Percentiles rank a stretch among this genome's conserved stretches.
Evolutionary conservation across 2,329 filamentous ascomycete genomes (phyloP).

Genomic region (Botryosphaeria agaves): DNA sequence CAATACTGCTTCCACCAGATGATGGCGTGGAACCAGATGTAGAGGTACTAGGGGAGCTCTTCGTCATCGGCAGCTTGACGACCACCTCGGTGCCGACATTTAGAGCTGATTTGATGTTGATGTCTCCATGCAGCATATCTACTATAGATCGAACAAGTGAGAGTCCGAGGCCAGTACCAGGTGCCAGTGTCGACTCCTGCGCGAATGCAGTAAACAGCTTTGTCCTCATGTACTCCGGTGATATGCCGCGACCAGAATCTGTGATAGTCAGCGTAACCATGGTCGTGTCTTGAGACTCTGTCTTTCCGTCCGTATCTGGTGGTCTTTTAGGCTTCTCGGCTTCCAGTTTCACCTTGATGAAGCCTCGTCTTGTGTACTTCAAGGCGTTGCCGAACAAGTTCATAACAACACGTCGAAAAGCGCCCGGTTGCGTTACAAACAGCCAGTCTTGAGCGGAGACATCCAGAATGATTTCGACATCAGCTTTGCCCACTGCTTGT

Average conservation of each 20-base stretch:
- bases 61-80: slow-evolving; percentile 4
- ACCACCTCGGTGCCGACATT: slow-evolving; percentile 2
- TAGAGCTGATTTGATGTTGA: slow-evolving; percentile 25
- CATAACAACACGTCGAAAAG: slow-evolving; percentile 29
- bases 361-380: slow-evolving; percentile 27
- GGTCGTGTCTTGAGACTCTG: slow-evolving; percentile 1
- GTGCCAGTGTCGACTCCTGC: slow-evolving; percentile 43
- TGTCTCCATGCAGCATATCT: slow-evolving; percentile 39
- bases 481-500: slow-evolving; percentile 2
- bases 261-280: slow-evolving; percentile 30
- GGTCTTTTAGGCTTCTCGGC: slow-evolving; percentile 1
- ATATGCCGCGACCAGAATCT: slow-evolving; percentile 51
- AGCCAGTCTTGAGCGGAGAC: slow-evolving; percentile 23
- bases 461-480: slow-evolving; percentile 27
- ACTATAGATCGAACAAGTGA: slow-evolving; percentile 45
- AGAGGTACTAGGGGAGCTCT: background rate
- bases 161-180: slow-evolving; percentile 47
- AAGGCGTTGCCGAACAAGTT: slow-evolving; percentile 31
- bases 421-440: slow-evolving; percentile 27
- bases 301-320: background rate
- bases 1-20: slow-evolving; percentile 5
- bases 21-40: slow-evolving; percentile 4
- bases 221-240: slow-evolving; percentile 40
- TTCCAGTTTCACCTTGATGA: slow-evolving; percentile 12
- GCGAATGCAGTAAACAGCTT: slow-evolving; percentile 45